Conservation (phyloP, 345 rosid genomes). For the Leavenworthia alabamica region DNA sequence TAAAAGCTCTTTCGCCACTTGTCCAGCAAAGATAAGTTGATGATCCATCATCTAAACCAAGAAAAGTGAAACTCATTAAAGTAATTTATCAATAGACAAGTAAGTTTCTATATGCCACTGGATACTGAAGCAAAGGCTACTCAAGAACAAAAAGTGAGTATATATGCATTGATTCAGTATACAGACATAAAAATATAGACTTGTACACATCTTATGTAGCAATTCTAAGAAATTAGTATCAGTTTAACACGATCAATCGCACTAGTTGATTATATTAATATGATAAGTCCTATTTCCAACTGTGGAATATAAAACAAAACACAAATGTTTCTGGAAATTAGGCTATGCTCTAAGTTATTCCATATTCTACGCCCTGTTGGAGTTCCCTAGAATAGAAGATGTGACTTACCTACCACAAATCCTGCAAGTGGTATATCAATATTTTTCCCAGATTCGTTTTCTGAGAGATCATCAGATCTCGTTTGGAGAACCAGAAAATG, state of each 20-base stretch:
- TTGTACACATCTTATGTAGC: too few relatives aligned
- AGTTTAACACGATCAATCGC: too few relatives aligned
- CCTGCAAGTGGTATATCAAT: slow-evolving; percentile 70
- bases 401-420: slow-evolving; percentile 64
- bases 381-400: too few relatives aligned
- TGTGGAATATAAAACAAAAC: too few relatives aligned
- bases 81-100: neutral
- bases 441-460: slow-evolving; percentile 13
- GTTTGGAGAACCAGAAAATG: slow-evolving; percentile 54
- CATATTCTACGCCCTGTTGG: too few relatives aligned
- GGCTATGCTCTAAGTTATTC: too few relatives aligned
- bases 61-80: slow-evolving; percentile 7
- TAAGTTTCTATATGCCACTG: neutral
- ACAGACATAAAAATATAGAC: too few relatives aligned
- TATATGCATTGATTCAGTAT: too few relatives aligned
- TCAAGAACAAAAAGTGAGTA: neutral
- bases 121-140: neutral
- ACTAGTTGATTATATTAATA: too few relatives aligned
- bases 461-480: slow-evolving; percentile 25
- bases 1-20: slow-evolving; percentile 56
- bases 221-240: too few relatives aligned
- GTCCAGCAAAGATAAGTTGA: slow-evolving; percentile 80
- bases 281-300: too few relatives aligned
- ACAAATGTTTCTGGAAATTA: too few relatives aligned
- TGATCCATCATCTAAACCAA: slow-evolving; percentile 71